Conservation (phyloP, 2,329 filamentous ascomycete species). For the Colletotrichum brevisporum region DNA sequence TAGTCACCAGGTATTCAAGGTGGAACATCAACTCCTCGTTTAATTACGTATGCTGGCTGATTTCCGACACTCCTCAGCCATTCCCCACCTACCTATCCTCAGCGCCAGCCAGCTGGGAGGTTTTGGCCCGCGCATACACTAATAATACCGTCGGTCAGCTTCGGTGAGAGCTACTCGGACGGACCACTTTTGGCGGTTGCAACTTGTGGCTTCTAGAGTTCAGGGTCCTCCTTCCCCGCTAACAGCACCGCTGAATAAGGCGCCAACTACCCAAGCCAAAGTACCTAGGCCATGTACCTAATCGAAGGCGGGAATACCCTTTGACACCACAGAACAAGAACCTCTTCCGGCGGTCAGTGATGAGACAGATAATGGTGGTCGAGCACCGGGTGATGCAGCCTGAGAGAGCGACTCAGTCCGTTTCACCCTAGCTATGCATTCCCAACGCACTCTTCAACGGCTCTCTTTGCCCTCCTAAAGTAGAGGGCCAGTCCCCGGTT, state of each 20-base stretch:
- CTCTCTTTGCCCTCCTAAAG: constrained; percentile 1
- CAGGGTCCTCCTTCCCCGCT: constrained; percentile 11
- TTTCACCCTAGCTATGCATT: constrained; percentile 37
- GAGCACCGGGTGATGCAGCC: constrained; percentile 28
- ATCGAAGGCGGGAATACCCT: constrained; percentile 14
- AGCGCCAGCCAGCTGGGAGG: neutral
- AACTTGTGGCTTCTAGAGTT: neutral
- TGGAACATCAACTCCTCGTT: neutral
- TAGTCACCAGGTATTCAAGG: neutral
- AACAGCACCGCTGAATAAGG: constrained; percentile 24
- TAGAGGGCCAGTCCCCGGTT: neutral
- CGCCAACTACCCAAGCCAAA: neutral
- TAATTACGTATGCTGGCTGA: constrained; percentile 12
- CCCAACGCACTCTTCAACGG: constrained; percentile 27
- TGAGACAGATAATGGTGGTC: constrained; percentile 24
- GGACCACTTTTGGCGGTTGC: neutral
- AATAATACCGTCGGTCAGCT: neutral
- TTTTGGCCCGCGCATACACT: neutral
- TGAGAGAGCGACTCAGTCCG: constrained; percentile 29
- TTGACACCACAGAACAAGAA: constrained; percentile 11
- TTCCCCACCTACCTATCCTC: neutral
- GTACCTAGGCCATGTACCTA: neutral
- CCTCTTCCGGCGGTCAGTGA: neutral
- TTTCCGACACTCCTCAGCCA: neutral
- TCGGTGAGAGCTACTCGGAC: constrained; percentile 8